Percentiles rank a stretch among this genome's conserved stretches.
These are phyloP conservation scores for Aureobasidium sp. DNA, from an alignment of 2,329 filamentous ascomycete species.

Conservation along the genomic window DNA sequence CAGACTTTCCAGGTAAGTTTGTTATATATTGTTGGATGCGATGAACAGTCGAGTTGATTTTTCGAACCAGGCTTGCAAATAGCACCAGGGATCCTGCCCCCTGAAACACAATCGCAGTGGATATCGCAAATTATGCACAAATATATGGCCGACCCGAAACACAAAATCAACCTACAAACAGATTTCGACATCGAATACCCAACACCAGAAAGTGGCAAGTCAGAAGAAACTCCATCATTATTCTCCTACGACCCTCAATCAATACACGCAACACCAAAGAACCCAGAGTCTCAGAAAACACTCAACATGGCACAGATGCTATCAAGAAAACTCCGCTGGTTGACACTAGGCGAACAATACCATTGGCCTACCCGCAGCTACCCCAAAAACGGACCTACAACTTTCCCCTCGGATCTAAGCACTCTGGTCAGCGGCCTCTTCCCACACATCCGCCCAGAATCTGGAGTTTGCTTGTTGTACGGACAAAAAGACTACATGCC, in stretches of 20 bases:
- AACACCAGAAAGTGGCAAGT: background rate
- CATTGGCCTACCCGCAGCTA: constrained; percentile 17
- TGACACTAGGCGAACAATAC: constrained; percentile 16
- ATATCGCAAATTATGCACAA: constrained; percentile 14
- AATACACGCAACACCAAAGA: background rate
- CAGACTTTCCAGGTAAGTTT: constrained; percentile 26
- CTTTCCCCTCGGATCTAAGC: constrained; percentile 13
- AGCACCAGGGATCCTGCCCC: constrained; percentile 11
- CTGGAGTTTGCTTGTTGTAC: constrained; percentile 15
- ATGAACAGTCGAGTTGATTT: background rate
- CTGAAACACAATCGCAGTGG: constrained; percentile 11
- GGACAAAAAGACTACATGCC: constrained; percentile 16
- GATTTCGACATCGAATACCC: constrained; percentile 13
- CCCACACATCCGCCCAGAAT: constrained; percentile 14
- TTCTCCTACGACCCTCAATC: constrained; percentile 23
- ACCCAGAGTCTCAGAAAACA: background rate
- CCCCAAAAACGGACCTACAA: constrained; percentile 6
- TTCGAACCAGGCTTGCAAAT: constrained; percentile 11
- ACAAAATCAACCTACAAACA: constrained; percentile 15
- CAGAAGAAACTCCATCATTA: constrained; percentile 18
- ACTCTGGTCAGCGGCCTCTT: constrained; percentile 12
- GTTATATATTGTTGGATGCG: background rate
- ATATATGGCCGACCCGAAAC: constrained; percentile 13
- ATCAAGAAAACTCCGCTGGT: constrained; percentile 15
- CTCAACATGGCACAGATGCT: constrained; percentile 14